Base-by-base conservation (phyloP, 78 protist genomes). In the Acrasis kona region DNA sequence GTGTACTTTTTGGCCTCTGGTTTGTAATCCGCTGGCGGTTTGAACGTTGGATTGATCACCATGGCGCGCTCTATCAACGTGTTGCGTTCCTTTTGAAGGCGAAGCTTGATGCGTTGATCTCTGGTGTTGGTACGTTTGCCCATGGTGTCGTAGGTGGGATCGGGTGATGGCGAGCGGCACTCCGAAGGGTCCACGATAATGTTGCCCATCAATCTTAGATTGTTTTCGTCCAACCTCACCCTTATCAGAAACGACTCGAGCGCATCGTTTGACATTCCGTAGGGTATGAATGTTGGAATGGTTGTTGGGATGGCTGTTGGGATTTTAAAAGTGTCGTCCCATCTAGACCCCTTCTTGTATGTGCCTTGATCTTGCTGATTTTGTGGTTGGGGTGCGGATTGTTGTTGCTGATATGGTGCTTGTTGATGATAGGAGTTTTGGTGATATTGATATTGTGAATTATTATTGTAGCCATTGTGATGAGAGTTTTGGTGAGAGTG, bases 21-120 rank as follows among this genome's bases (percentile, higher is more conserved):
- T 41, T 35, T 27, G 72, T 79, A 69, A 83, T 93, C 89, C 19
- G 66, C 50, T 10, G 93, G 91, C 34, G 88, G 89, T 79, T 36
- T 19, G 36, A 29, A 75, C 35, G 74, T 31, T 19, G 79, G 88
- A 3, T 2, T 5, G 10, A 5, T 8, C 12, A 19, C 65, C 19
- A 12, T 12, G 19, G 71, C 71, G 19, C 19, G 66, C 19, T 67
- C 28, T 19, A 67, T 19, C 19, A 67, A 19, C 28, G n/a, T 19
- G 19, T 19, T 19, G 19, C 71, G 19, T 67, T 67, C 71, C 19
- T 67, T 67, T 19, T 19, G 19, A 19, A 67, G 19, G 19, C 65
- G n/a, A 12, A 12, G 65, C 28, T 67, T 67, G 19, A 67, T 19
- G n/a, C 19, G n/a, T 19, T 30, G 65, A 67, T 67, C 71, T 67